These are phyloP conservation scores for Penicillium sclerotiorum DNA, from an alignment of 2,329 filamentous ascomycete genomes.

Conservation along the genomic window DNA sequence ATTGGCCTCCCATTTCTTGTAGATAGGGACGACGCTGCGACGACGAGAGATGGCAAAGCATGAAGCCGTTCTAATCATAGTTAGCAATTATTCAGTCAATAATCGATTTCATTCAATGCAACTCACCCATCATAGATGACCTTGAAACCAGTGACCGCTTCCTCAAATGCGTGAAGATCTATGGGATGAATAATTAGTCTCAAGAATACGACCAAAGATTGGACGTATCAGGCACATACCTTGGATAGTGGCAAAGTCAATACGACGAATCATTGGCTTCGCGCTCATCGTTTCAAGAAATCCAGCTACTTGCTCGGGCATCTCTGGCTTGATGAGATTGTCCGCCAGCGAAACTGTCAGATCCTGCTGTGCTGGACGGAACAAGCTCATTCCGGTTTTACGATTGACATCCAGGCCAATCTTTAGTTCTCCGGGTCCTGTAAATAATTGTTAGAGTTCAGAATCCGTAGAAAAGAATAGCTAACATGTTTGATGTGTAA, in stretches of 20 bases:
- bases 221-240: conserved; percentile 27
- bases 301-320: conserved; percentile 65
- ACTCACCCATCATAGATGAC: conserved; percentile 69
- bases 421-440: conserved; percentile 70
- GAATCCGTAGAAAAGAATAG: too few relatives aligned
- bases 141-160: conserved; percentile 75
- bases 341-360: conserved; percentile 75
- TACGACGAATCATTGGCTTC: conserved; percentile 69
- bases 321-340: conserved; percentile 63
- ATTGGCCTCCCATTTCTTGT: conserved; percentile 92
- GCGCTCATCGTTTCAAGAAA: conserved; percentile 61
- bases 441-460: background rate
- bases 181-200: conserved; percentile 28
- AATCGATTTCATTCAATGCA: conserved; percentile 15
- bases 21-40: conserved; percentile 86
- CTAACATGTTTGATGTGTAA: conserved; percentile 2
- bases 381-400: conserved; percentile 64
- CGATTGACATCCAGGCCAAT: conserved; percentile 66
- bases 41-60: conserved; percentile 81
- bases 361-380: conserved; percentile 75
- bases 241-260: conserved; percentile 64
- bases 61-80: conserved; percentile 57
- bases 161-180: conserved; percentile 78
- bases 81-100: background rate
- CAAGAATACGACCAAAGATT: background rate